Base-by-base conservation (phyloP, 768 basidiomycete species). In the Trametopsis cervina region DNA sequence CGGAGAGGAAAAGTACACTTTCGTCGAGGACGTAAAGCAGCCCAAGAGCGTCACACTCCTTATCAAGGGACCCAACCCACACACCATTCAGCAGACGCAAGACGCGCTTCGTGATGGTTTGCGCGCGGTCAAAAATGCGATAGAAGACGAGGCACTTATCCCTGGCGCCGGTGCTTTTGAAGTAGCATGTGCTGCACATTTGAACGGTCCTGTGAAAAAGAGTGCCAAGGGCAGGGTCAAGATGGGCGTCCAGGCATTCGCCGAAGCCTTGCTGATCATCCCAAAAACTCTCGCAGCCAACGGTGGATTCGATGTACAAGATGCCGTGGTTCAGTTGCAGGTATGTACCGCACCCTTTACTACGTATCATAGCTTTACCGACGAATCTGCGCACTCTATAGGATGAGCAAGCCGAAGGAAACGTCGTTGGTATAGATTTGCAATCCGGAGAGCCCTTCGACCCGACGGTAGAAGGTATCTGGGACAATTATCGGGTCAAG, bases 141-240 rank as follows among this genome's bases (percentile, higher is more conserved):
- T 98, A 47, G 96, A 98, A 64, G 96, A 99, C 61, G 78, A 82
- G 42, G 71, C 76, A 27, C 72, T 98, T 47, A 75, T 98, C 48
- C 94, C 96, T 18, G 96, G 96, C n/a, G 96, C 92, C 0, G 96
- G 95, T 36, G 95, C 96, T 6, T 99, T 98, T 63, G 96, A 98
- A 66, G 79, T 98, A 10, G 83, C 94, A 24, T 94, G 91, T 60
- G 83, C 92, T 5, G 80, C 81, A 4, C 84, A 97, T 69, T 71
- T 99, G 27, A 75, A 80, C 44, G 85, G 84, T 15, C 68, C 75
- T 24, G 78, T 88, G 47, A 95, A 94, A 72, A 85, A 85, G 66
- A 69, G 65, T 40, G 92, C 92, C 2, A 98, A 95, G 66, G 96
- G 96, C 12, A 77, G 96, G 35, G 87, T 85, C 29, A 97, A 98